phyloP scores from a whole-genome alignment of 179 eudicot genomes.

The Spergularia azorica region DNA sequence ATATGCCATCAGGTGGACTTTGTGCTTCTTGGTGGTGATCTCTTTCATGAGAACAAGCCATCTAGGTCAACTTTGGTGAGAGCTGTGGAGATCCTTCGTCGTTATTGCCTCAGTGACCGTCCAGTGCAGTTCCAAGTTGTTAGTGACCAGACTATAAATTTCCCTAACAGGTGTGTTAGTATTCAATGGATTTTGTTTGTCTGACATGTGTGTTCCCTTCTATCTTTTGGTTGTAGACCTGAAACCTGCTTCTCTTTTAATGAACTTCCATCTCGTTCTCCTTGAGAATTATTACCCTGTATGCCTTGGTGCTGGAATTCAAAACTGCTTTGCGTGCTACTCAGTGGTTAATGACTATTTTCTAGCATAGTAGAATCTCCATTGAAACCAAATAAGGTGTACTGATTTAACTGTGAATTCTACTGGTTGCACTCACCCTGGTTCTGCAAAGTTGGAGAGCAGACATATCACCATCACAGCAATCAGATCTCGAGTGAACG shows the following conservation, averaged over 20 bases:
- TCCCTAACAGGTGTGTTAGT: slow-evolving; percentile 63
- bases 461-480: neutral
- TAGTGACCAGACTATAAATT: slow-evolving; percentile 96
- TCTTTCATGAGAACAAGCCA: slow-evolving; percentile 98
- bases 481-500: neutral
- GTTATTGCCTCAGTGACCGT: slow-evolving; percentile 81
- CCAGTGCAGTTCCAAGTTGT: slow-evolving; percentile 99
- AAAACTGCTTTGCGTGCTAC: neutral
- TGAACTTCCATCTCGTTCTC: neutral
- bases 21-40: slow-evolving; percentile 98
- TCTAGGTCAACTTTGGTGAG: slow-evolving; percentile 92
- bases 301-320: slow-evolving; percentile 9
- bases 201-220: neutral
- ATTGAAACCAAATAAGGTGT: neutral
- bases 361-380: neutral
- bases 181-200: slow-evolving; percentile 3
- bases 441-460: neutral
- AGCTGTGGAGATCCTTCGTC: slow-evolving; percentile 89
- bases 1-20: slow-evolving; percentile 69
- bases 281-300: neutral
- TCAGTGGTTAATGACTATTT: neutral
- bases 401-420: neutral
- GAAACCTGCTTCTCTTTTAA: neutral
- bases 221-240: slow-evolving; percentile 6
- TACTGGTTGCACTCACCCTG: neutral